These are phyloP conservation scores for Acacia concinna DNA, from an alignment of 331 rosid genomes.

Conservation along the genomic window DNA sequence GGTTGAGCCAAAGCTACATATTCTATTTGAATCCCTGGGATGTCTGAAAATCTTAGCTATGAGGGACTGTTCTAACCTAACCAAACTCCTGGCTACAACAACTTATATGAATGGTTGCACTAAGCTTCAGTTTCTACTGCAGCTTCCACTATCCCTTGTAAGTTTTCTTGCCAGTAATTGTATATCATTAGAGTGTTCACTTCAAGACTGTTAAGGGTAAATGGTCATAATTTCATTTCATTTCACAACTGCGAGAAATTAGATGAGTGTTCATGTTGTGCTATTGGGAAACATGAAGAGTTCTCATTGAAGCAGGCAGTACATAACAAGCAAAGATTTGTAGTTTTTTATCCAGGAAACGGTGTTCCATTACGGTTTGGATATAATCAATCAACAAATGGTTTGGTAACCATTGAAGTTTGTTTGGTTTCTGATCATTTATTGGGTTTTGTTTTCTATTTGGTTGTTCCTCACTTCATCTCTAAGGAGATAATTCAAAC, in stretches of 20 bases:
- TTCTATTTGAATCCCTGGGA: slow-evolving; percentile 6
- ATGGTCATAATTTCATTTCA: neutral
- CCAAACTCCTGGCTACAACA: slow-evolving; percentile 24
- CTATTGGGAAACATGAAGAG: neutral
- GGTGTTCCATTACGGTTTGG: slow-evolving; percentile 23
- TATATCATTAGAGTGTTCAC: slow-evolving; percentile 3
- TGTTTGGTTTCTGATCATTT: neutral
- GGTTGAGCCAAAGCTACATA: neutral
- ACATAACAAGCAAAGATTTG: neutral
- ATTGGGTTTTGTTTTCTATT: slow-evolving; percentile 8
- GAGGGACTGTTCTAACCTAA: neutral
- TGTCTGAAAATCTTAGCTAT: neutral
- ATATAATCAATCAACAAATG: neutral
- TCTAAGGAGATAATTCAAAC: neutral
- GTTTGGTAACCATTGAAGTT: slow-evolving; percentile 18
- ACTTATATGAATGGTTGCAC: neutral
- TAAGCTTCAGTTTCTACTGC: neutral
- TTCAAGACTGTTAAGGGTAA: neutral
- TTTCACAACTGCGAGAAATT: neutral
- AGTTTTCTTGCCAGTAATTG: neutral
- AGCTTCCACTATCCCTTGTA: slow-evolving; percentile 17
- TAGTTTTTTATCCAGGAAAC: slow-evolving; percentile 34
- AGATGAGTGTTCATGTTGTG: neutral
- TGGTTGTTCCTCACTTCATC: neutral
- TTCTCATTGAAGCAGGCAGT: neutral